Conservation (phyloP, 352 stramenopile genomes). For the Peronospora belbahrii region DNA sequence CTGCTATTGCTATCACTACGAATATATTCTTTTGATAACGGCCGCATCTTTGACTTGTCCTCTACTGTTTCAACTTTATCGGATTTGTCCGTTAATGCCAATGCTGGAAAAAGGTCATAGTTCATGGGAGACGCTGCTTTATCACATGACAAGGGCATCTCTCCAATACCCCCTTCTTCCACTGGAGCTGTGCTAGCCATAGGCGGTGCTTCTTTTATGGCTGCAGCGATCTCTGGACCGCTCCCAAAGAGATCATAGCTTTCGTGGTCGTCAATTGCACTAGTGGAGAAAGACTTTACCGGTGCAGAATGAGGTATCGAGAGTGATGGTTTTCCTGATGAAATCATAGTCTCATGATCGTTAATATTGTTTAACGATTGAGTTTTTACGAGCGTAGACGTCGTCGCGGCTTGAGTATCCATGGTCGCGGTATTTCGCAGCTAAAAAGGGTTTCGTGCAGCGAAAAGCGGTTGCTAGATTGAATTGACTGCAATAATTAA, state of each 20-base stretch:
- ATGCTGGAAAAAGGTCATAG: slow-evolving; percentile 38
- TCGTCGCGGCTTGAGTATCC: background rate
- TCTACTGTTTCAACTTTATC: slow-evolving; percentile 1
- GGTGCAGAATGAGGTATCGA: slow-evolving; percentile 5
- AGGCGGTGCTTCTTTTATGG: slow-evolving; percentile 9
- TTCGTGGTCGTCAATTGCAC: slow-evolving; percentile 22
- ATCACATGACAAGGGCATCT: slow-evolving; percentile 14
- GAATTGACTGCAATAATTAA: too few relatives aligned
- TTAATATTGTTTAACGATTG: slow-evolving; percentile 15
- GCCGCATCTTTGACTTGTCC: slow-evolving; percentile 27
- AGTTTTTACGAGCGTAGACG: slow-evolving; percentile 13
- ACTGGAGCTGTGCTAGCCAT: slow-evolving; percentile 25
- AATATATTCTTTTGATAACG: slow-evolving; percentile 12
- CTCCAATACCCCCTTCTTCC: slow-evolving; percentile 21
- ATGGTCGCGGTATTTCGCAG: too few relatives aligned
- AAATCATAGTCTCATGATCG: slow-evolving; percentile 18
- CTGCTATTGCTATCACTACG: slow-evolving; percentile 16
- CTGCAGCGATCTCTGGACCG: slow-evolving; percentile 5
- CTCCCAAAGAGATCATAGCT: slow-evolving; percentile 29
- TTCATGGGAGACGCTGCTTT: slow-evolving; percentile 19
- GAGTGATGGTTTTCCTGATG: slow-evolving; percentile 9
- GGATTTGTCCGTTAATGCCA: slow-evolving; percentile 12
- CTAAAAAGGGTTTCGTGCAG: too few relatives aligned
- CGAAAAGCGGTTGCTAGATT: too few relatives aligned
- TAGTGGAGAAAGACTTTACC: slow-evolving; percentile 16